phyloP scores from a whole-genome alignment of 306 rosid genomes.

The Inga laurina region DNA sequence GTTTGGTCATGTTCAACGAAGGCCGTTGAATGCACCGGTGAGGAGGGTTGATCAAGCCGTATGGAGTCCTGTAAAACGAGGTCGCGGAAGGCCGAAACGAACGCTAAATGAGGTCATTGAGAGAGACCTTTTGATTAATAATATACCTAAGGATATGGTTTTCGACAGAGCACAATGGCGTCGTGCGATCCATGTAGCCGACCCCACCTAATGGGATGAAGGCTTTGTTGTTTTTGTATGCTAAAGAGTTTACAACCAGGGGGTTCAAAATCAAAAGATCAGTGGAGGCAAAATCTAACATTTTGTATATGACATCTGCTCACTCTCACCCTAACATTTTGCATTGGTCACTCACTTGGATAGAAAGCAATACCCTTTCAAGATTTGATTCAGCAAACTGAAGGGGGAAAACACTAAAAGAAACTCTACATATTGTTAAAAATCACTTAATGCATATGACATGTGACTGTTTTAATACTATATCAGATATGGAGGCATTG shows the following conservation, averaged over 20 bases:
- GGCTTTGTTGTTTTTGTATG: no score
- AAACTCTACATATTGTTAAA: neutral
- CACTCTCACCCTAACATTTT: neutral
- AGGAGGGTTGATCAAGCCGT: no score
- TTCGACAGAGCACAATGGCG: no score
- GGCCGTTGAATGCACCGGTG: no score
- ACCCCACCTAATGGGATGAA: no score
- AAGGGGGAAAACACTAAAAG: neutral
- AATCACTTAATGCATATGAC: conserved; percentile 16
- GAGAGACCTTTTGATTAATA: no score
- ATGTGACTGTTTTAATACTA: conserved; percentile 21
- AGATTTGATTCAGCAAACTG: conserved; percentile 1
- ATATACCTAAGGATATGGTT: no score
- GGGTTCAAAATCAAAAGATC: neutral
- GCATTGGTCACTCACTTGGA: conserved; percentile 6
- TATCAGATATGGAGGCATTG: conserved; percentile 80
- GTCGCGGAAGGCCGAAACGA: no score
- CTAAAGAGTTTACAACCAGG: neutral
- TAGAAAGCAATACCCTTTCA: conserved; percentile 14
- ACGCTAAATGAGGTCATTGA: no score
- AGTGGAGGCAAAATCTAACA: neutral
- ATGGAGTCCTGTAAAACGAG: no score
- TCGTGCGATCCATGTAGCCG: no score
- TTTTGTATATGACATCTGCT: neutral
- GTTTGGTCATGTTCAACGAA: no score